These are phyloP conservation scores for Pilobolus umbonatus DNA, from an alignment of 192 early-diverging fungal species.

Conservation along the genomic window DNA sequence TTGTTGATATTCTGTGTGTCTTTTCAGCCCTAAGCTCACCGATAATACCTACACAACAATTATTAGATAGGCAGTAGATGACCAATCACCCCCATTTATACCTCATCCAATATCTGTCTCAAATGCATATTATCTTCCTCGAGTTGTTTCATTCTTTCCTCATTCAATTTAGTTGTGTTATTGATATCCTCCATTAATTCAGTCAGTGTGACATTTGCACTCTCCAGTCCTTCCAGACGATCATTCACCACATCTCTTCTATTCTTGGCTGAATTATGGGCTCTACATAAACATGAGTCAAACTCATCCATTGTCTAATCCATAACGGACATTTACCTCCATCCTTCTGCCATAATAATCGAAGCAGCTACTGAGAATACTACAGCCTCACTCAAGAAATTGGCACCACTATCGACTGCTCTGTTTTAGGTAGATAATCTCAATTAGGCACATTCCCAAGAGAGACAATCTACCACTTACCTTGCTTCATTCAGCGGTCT, in stretches of 20 bases:
- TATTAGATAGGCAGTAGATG: background rate
- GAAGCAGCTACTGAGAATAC: constrained; percentile 73
- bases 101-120: constrained; percentile 42
- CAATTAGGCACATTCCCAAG: background rate
- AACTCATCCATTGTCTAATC: constrained; percentile 3
- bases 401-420: constrained; percentile 76
- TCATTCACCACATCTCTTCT: constrained; percentile 46
- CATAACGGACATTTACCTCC: constrained; percentile 45
- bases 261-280: constrained; percentile 42
- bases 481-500: constrained; percentile 73
- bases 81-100: background rate
- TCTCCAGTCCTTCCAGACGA: constrained; percentile 52
- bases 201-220: constrained; percentile 30
- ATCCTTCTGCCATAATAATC: constrained; percentile 64
- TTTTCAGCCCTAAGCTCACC: constrained; percentile 40
- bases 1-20: constrained; percentile 40
- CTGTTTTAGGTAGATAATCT: constrained; percentile 21
- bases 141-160: constrained; percentile 34
- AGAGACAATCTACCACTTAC: constrained; percentile 24
- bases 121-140: constrained; percentile 39
- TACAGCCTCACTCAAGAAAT: constrained; percentile 73
- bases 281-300: constrained; percentile 22
- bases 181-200: constrained; percentile 37
- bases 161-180: constrained; percentile 15
- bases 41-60: constrained; percentile 33